Evolutionary conservation across 1,284 basidiomycete species (phyloP), one percentile per base, ranked within the genome.

Genomic region (Ganoderma resinaceum): DNA sequence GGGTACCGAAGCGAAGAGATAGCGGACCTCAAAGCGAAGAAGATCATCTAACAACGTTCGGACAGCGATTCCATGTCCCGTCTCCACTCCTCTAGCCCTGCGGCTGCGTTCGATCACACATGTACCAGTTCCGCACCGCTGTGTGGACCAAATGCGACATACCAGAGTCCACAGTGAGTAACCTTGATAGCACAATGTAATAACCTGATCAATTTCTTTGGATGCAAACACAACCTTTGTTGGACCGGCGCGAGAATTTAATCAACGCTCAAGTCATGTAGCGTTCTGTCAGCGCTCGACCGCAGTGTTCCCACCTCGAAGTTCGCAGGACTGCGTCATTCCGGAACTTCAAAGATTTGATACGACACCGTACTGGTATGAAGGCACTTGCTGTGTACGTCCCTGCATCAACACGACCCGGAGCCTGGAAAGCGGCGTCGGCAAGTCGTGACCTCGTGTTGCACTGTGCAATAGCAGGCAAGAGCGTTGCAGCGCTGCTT

Each of bases 1-100:
- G 94, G 91, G 29, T 94, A 94, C 78, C 81, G 79, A 52, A 69
- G 76, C 63, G 83, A 87, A 64, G 80, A 88, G 71, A 89, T 95
- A 68, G 77, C 77, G 23, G 80, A 81, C 61, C 76, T 95, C 71
- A 83, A 86, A 71, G 77, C 80, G 73, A 80, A 83, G 72, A 82
- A 82, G 63, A 84, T 91, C 61, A 86, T 93, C 68, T 91, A 82
- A 78, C 37, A 23, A 55, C 37, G 55, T 58, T 58, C 20, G 35
- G n/a, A 12, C 20, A 23, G 55, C 11, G 23, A 38, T 26, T 38
- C 23, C 23, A 23, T n/a, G 52, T 29, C 33, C 31, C 52, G 26
- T 38, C 7, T 38, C 18, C 37, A 12, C 35, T n/a, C 57, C 33
- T 40, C 9, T 59, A 23, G 57, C 23, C n/a, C 35, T 37, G 31